Conservation (phyloP, 768 basidiomycete species). For the Lactifluus subvellereus region DNA sequence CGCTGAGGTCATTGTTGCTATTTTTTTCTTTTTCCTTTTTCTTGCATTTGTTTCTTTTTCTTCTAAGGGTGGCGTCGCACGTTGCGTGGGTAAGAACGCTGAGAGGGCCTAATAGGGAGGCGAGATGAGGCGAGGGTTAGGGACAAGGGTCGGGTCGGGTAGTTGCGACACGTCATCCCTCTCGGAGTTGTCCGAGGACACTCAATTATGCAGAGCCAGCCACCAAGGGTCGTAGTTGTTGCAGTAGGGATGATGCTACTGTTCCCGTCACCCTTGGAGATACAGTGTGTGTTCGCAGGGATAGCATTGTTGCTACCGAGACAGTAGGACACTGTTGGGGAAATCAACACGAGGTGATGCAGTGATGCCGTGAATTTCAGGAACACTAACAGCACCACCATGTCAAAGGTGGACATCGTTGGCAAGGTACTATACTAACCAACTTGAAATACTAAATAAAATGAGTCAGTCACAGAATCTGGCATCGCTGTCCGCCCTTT, state of each 20-base stretch:
- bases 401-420: conserved; percentile 10
- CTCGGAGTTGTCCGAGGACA: neutral
- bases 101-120: conserved; percentile 5
- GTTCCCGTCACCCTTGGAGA: neutral
- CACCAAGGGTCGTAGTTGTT: conserved; percentile 5
- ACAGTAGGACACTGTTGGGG: conserved; percentile 9
- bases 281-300: neutral
- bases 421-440: conserved; percentile 5
- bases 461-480: neutral
- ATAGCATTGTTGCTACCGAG: neutral
- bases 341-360: conserved; percentile 1
- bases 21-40: neutral
- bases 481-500: neutral
- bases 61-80: neutral
- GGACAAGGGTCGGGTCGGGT: neutral
- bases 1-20: neutral
- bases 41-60: neutral
- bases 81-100: neutral
- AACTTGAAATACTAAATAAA: neutral
- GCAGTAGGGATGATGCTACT: neutral
- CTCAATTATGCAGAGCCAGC: neutral
- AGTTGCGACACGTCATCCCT: too few species aligned
- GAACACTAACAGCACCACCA: neutral
- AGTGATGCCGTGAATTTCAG: conserved; percentile 5
- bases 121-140: neutral